phyloP scores from a whole-genome alignment of 345 rosid species.

The Dipteronia sinensis region DNA sequence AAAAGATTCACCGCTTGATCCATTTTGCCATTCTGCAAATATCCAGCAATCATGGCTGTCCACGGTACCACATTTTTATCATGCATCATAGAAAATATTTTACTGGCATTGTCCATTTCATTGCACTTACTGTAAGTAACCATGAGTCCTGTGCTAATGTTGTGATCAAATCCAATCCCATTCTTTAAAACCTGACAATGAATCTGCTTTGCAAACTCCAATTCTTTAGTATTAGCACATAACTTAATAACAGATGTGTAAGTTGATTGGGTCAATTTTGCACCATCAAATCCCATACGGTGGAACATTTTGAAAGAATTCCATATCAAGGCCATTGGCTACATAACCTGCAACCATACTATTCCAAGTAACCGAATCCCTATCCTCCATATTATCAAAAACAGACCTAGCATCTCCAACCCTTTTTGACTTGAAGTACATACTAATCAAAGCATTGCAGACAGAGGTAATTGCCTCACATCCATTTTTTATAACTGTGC shows the following conservation, averaged over 20 bases:
- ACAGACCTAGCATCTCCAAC: constrained; percentile 57
- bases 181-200: constrained; percentile 60
- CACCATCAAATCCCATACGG: constrained; percentile 52
- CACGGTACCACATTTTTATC: constrained; percentile 65
- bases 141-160: constrained; percentile 61
- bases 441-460: constrained; percentile 72
- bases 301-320: constrained; percentile 63
- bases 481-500: constrained; percentile 61
- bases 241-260: constrained; percentile 62
- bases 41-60: constrained; percentile 84
- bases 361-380: constrained; percentile 75
- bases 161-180: constrained; percentile 56
- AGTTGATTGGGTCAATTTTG: constrained; percentile 51
- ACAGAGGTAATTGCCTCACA: constrained; percentile 42
- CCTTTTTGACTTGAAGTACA: constrained; percentile 66
- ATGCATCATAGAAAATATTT: constrained; percentile 44
- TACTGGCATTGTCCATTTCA: constrained; percentile 58
- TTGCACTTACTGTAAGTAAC: constrained; percentile 65
- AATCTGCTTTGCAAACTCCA: constrained; percentile 63
- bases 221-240: constrained; percentile 60
- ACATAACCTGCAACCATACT: constrained; percentile 70
- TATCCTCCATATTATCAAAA: constrained; percentile 53
- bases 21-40: constrained; percentile 58
- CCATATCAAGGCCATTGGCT: constrained; percentile 56
- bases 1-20: constrained; percentile 57